phyloP scores from a whole-genome alignment of 2,329 filamentous ascomycete genomes.

The Dendrostoma leiphaemia region DNA sequence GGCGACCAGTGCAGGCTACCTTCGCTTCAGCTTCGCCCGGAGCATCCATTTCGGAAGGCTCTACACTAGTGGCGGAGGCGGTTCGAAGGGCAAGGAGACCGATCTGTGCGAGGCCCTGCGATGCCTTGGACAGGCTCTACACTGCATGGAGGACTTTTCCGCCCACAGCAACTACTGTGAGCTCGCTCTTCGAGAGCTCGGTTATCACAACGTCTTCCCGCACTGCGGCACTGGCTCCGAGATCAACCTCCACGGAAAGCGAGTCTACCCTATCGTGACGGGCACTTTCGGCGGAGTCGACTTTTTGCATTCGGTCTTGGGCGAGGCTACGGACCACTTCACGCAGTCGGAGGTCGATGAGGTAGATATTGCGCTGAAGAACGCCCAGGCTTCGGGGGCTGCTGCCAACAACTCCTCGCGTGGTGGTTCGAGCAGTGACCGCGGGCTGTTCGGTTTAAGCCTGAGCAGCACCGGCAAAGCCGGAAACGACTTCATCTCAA shows the following conservation, averaged over 20 bases:
- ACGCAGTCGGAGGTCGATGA: slow-evolving; percentile 83
- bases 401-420: slow-evolving; percentile 28
- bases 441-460: slow-evolving; percentile 32
- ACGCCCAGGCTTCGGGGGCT: slow-evolving; percentile 48
- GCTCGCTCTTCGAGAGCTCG: slow-evolving; percentile 71
- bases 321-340: slow-evolving; percentile 80
- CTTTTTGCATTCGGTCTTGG: slow-evolving; percentile 75
- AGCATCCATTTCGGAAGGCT: slow-evolving; percentile 76
- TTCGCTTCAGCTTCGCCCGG: slow-evolving; percentile 71
- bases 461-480: slow-evolving; percentile 32
- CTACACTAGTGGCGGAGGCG: slow-evolving; percentile 64
- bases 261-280: slow-evolving; percentile 73
- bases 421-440: slow-evolving; percentile 19
- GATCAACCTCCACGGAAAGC: slow-evolving; percentile 63
- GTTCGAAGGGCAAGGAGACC: slow-evolving; percentile 64
- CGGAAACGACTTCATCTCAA: slow-evolving; percentile 62
- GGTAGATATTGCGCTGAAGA: slow-evolving; percentile 71
- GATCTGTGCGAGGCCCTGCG: slow-evolving; percentile 79
- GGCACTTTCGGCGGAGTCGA: slow-evolving; percentile 76
- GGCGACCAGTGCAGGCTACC: slow-evolving; percentile 86
- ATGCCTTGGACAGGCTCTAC: slow-evolving; percentile 72
- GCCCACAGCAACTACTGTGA: slow-evolving; percentile 85
- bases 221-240: slow-evolving; percentile 68
- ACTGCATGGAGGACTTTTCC: slow-evolving; percentile 76
- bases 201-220: slow-evolving; percentile 66